A percentile compares a stretch with the other conserved stretches of the same genome.
Conservation (phyloP, 2,329 filamentous ascomycete species). For the Lasiodiplodia gonubiensis region DNA sequence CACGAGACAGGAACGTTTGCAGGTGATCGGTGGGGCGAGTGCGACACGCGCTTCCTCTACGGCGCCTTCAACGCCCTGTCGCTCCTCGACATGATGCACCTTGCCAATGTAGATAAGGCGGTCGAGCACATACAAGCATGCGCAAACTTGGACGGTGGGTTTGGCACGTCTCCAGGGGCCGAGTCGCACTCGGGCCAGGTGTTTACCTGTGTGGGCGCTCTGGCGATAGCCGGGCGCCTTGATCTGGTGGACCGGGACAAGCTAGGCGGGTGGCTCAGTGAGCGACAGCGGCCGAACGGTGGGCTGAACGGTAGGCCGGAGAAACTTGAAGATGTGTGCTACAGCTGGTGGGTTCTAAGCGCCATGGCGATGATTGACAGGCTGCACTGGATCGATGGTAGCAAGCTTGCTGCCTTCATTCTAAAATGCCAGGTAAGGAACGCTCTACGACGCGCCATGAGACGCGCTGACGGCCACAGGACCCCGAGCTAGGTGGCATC, state of each 20-base stretch:
- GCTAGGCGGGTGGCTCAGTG: conserved; percentile 87
- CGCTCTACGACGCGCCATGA: conserved; percentile 44
- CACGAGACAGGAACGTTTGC: conserved; percentile 82
- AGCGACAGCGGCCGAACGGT: conserved; percentile 84
- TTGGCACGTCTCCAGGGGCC: conserved; percentile 85
- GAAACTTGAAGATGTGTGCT: conserved; percentile 96
- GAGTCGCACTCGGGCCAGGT: conserved; percentile 96
- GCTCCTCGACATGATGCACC: conserved; percentile 72
- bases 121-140: conserved; percentile 80
- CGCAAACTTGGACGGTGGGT: conserved; percentile 93
- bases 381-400: conserved; percentile 90
- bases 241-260: conserved; percentile 84
- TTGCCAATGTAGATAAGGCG: conserved; percentile 80
- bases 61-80: conserved; percentile 88
- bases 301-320: conserved; percentile 94
- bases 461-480: conserved; percentile 50
- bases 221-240: conserved; percentile 81
- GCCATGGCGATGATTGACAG: conserved; percentile 88
- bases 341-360: conserved; percentile 98
- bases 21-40: conserved; percentile 95
- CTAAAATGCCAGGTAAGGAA: conserved; percentile 71
- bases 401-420: conserved; percentile 81
- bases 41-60: conserved; percentile 93
- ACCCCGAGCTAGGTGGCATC: conserved; percentile 81
- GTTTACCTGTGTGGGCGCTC: conserved; percentile 87